Percentiles rank a stretch among this genome's conserved stretches.
These are phyloP conservation scores for Stereocaulon alpinum DNA, from an alignment of 495 filamentous ascomycete species.

Conservation along the genomic window DNA sequence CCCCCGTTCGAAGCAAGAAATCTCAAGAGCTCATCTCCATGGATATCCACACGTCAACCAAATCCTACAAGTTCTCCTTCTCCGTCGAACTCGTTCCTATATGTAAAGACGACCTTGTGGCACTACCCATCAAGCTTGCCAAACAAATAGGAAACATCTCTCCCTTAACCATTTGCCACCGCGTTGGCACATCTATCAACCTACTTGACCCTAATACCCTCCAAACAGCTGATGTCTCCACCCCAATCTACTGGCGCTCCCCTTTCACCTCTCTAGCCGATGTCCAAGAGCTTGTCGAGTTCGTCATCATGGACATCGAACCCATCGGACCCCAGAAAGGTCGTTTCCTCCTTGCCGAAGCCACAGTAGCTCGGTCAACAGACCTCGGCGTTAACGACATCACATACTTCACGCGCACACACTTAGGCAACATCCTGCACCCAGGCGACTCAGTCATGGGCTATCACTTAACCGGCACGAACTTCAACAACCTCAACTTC, in stretches of 20 bases:
- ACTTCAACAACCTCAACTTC: constrained; percentile 80
- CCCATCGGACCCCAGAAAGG: constrained; percentile 63
- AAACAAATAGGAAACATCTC: constrained; percentile 76
- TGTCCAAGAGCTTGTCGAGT: constrained; percentile 76
- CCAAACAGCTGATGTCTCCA: constrained; percentile 74
- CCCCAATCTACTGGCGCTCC: constrained; percentile 72
- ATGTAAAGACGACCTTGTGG: constrained; percentile 93
- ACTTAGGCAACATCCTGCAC: constrained; percentile 78
- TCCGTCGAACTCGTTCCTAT: constrained; percentile 80
- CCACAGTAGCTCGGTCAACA: constrained; percentile 72
- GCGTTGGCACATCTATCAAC: constrained; percentile 83
- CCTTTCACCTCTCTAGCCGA: constrained; percentile 80
- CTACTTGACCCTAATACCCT: constrained; percentile 85
- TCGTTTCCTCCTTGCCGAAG: constrained; percentile 74
- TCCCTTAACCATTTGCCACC: constrained; percentile 70
- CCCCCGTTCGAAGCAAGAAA: constrained; percentile 70
- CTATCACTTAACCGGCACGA: constrained; percentile 76
- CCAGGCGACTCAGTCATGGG: constrained; percentile 87
- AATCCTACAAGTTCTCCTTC: constrained; percentile 87
- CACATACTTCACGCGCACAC: constrained; percentile 79
- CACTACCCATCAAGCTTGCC: constrained; percentile 80
- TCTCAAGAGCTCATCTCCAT: constrained; percentile 85
- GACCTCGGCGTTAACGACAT: constrained; percentile 83
- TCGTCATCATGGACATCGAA: constrained; percentile 92
- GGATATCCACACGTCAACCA: constrained; percentile 82